Evolutionary conservation across 495 filamentous ascomycete species (phyloP), one percentile per base, ranked within the genome.

Genomic region (Aspergillus coremiiformis): DNA sequence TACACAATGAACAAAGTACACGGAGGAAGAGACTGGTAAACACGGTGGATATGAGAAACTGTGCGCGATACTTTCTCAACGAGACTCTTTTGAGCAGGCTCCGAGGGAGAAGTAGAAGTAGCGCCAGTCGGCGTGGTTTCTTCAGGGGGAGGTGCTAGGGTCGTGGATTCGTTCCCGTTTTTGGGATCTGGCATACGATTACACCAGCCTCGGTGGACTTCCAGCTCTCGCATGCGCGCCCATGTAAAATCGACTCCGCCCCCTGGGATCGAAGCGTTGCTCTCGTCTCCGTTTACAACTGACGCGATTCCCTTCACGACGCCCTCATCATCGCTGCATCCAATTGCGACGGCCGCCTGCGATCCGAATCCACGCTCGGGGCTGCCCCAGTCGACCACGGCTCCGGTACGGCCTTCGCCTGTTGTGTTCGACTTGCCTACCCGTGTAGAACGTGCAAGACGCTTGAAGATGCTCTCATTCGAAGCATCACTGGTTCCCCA

Each of bases 1-100:
- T 93, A 90, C 10, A 98, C 84, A 4, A 98, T 79, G 46, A 97
- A 82, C 0, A 89, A 83, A 0, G 94, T 95, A 60, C 89, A 92
- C 0, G 79, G 78, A 0, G 93, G 90, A 3, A 97, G 73, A 3
- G 80, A 75, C 5, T 85, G 82, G 67, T 92, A 83, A 54, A 97
- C 81, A 19, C 71, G 69, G 39, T 78, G 70, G 51, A 98, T 83
- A 21, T 84, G 74, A 14, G 69, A 61, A 3, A 78, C 73, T 0
- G 78, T 81, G 14, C 64, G 63, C 6, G 71, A 51, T 5, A 86
- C 75, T 0, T 66, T 70, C 5, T 65, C 63, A 4, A 71, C 60
- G 32, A 86, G 73, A 10, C 49, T 37, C 9, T 43, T 55, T 39
- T 47, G 33, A 20, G 49, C 9, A 59, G 39, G 4, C 50, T 45